Base-by-base conservation (phyloP, 2,329 filamentous ascomycete species). In the Talaromyces piceae region DNA sequence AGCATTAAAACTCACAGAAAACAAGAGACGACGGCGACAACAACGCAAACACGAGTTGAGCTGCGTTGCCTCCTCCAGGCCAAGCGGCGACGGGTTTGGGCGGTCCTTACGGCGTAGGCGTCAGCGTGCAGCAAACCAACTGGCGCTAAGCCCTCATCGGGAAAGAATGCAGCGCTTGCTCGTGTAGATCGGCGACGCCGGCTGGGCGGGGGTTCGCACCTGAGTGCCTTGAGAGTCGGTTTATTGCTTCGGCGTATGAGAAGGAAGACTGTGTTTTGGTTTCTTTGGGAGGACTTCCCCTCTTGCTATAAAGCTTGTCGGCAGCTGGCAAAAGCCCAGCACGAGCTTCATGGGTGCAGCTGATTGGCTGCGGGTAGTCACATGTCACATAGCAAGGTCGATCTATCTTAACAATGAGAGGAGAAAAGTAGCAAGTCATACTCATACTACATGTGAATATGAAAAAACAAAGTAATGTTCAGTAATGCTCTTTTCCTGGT, bases 131-230 rank as follows among this genome's bases (percentile, higher is more conserved):
- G 39, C 13, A 43, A 25, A 22, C 39, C 41, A 41, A 33, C 30
- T 45, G 47, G 18, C 46, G 46, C 51, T 53, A 53, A 26, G 28
- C 23, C 30, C 46, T 26, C 31, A 52, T 52, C 20, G 20, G 51
- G 51, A 27, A 50, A 47, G 41, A 39, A 26, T 30, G 11, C 31
- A 41, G 45, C 45, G 20, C 33, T 18, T 37, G 16, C 33, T 37
- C 33, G 33, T 37, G 33, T 18, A 9, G 33, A 37, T 37, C 33
- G 16, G 31, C 31, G n/a, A 37, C 31, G 31, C 31, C 31, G 31
- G 33, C 33, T 37, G 33, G 33, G 33, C 33, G 33, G 33, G 33
- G 33, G 16, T 37, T 37, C n/a, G 31, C 31, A 16, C 30, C 30
- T 31, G 30, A 16, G 31, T 37, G 5, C 33, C 12, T n/a, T 8